phyloP scores from a whole-genome alignment of 1,139 yeast genomes.

The Ogataea hybrid region DNA sequence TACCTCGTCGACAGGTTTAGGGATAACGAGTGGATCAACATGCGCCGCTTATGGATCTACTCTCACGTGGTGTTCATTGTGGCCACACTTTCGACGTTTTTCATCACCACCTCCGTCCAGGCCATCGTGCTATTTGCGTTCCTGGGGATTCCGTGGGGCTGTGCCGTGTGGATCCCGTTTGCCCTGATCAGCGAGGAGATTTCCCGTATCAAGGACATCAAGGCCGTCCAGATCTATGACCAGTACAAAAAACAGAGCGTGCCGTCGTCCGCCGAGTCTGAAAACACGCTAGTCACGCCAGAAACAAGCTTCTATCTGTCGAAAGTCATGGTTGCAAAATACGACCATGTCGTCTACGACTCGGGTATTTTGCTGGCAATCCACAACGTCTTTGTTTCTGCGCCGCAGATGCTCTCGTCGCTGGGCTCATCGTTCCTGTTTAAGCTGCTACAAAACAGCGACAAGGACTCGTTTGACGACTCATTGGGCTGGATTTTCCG shows the following conservation, averaged over 20 bases:
- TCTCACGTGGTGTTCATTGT: slow-evolving; percentile 41
- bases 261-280: slow-evolving; percentile 7
- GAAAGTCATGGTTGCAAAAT: slow-evolving; percentile 24
- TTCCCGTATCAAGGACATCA: slow-evolving; percentile 42
- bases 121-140: slow-evolving; percentile 43
- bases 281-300: slow-evolving; percentile 8
- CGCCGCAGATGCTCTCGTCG: slow-evolving; percentile 47
- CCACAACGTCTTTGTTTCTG: slow-evolving; percentile 48
- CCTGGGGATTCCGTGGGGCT: slow-evolving; percentile 50
- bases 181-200: slow-evolving; percentile 47
- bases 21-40: slow-evolving; percentile 18
- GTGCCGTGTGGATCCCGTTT: slow-evolving; percentile 52
- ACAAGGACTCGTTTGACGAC: slow-evolving; percentile 32
- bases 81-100: slow-evolving; percentile 41
- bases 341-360: slow-evolving; percentile 40
- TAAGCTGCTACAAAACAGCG: slow-evolving; percentile 27
- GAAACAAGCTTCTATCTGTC: slow-evolving; percentile 21
- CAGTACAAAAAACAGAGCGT: slow-evolving; percentile 17
- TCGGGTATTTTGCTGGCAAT: slow-evolving; percentile 47
- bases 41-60: slow-evolving; percentile 39
- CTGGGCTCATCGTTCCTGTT: slow-evolving; percentile 41
- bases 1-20: slow-evolving; percentile 28
- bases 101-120: slow-evolving; percentile 34
- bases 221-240: slow-evolving; percentile 27
- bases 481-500: slow-evolving; percentile 48